Evolutionary conservation across 129 eudicot species (phyloP).

Genomic region (Tagetes patula): DNA sequence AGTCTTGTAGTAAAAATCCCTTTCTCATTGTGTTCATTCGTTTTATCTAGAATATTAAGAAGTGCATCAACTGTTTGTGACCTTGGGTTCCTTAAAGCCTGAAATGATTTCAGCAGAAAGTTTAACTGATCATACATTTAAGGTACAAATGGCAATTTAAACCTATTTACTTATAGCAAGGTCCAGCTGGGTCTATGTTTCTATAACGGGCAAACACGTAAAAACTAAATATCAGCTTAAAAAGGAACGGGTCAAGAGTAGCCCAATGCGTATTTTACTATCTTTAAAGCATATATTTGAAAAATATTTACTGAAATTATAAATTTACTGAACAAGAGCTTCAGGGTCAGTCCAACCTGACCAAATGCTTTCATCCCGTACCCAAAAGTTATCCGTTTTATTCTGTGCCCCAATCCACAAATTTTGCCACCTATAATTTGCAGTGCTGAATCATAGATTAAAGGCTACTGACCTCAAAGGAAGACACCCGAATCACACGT

Average conservation of each 20-base stretch:
- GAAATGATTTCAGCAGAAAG: slow-evolving; percentile 29
- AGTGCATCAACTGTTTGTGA: slow-evolving; percentile 83
- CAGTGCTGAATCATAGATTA: neutral
- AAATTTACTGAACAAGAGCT: neutral
- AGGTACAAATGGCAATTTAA: neutral
- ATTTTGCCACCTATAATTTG: neutral
- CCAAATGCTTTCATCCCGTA: neutral
- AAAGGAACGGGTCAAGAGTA: neutral
- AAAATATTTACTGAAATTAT: neutral
- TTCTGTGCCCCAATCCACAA: neutral
- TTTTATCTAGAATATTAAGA: slow-evolving; percentile 71
- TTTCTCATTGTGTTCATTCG: slow-evolving; percentile 62
- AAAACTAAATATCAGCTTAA: neutral
- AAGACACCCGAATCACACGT: slow-evolving; percentile 70
- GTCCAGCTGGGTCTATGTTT: neutral
- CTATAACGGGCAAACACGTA: neutral
- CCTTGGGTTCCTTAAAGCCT: slow-evolving; percentile 61
- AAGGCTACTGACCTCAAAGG: slow-evolving; percentile 57
- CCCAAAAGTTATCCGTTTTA: slow-evolving; percentile 3
- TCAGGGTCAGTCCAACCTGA: neutral
- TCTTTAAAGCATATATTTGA: neutral
- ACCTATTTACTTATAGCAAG: neutral
- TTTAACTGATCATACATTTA: neutral
- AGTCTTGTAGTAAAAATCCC: slow-evolving; percentile 64
- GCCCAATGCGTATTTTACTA: neutral